Conservation (phyloP, 2,329 filamentous ascomycete species). For the Chalaropsis thielavioides region DNA sequence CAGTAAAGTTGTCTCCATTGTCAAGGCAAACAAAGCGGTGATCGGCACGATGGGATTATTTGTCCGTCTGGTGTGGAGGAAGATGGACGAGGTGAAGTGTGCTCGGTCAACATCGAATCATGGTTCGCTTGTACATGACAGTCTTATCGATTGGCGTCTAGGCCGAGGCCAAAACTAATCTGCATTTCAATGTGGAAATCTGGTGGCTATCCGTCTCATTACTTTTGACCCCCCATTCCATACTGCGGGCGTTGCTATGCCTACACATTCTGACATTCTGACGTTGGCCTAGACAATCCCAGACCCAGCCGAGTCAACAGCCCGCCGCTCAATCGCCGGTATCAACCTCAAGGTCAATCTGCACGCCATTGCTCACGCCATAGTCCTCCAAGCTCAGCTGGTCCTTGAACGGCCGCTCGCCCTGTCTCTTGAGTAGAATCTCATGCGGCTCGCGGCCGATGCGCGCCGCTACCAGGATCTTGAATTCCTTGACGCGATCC, state of each 20-base stretch:
- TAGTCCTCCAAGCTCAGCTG: slow-evolving; percentile 79
- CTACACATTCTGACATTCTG: background rate
- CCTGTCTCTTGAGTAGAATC: slow-evolving; percentile 82
- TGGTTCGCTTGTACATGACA: background rate
- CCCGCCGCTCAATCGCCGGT: slow-evolving; percentile 37
- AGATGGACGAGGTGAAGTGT: background rate
- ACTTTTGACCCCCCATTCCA: background rate
- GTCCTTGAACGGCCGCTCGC: slow-evolving; percentile 88
- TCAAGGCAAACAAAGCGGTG: background rate
- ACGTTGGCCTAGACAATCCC: too few relatives aligned
- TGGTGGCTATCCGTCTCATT: background rate
- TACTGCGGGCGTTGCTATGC: background rate
- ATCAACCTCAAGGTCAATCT: slow-evolving; percentile 47
- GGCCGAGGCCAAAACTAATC: background rate
- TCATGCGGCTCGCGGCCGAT: slow-evolving; percentile 83
- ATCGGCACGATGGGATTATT: background rate
- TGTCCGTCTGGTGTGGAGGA: background rate
- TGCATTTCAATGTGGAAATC: background rate
- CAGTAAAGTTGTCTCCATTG: background rate
- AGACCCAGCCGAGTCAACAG: too few relatives aligned
- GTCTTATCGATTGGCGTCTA: background rate
- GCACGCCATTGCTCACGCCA: slow-evolving; percentile 81
- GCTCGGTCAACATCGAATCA: background rate
- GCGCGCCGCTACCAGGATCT: slow-evolving; percentile 76
- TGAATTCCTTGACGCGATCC: slow-evolving; percentile 75